Base-by-base conservation (phyloP, 2,329 filamentous ascomycete genomes). In the Orbilia ellipsospora region DNA sequence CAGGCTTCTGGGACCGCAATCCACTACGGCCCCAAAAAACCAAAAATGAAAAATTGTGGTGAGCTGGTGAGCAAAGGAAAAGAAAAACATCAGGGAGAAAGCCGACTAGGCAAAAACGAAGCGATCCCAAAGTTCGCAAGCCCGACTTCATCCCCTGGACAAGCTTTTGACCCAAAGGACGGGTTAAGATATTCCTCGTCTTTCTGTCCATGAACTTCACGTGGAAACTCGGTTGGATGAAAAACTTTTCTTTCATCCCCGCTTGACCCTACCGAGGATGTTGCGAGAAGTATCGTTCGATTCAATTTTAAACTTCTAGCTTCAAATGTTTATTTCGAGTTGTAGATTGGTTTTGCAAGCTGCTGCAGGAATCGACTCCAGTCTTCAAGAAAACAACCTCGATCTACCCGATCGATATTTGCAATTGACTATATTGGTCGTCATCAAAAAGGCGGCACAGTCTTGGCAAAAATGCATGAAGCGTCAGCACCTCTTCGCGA, bases 1-100 rank as follows among this genome's bases (percentile, higher is more conserved):
- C 72, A 68, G 52, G 42, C 50, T 55, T 64, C 55, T 61, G 72
- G 72, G 67, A 52, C 59, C 42, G 52, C 8, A 69, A 62, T 45
- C 16, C 48, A 45, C 15, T 61, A 23, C 31, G 13, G 6, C 36
- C 12, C 10, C 16, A 52, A 23, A 52, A 23, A 52, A 59, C 44
- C 48, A 31, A 62, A 69, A 15, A 48, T 13, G 42, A 48, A 48
- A 48, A 48, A 18, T 15, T 12, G 13, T 48, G 44, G 16, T 4
- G 16, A 18, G 54, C 40, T 50, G 54, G 31, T 45, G 50, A 45
- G 20, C 51, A 13, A 13, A 48, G 31, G 31, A 36, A 36, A 36
- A 36, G 31, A 36, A 36, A 36, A 36, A 36, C 31, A 36, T 36
- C 5, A 48, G 16, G 44, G 44, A 12, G 44, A 48, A 48, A 48